Percentiles rank a stretch among this genome's conserved stretches.
Conservation (phyloP, 2,329 filamentous ascomycete species). For the Talaromyces piceae region DNA sequence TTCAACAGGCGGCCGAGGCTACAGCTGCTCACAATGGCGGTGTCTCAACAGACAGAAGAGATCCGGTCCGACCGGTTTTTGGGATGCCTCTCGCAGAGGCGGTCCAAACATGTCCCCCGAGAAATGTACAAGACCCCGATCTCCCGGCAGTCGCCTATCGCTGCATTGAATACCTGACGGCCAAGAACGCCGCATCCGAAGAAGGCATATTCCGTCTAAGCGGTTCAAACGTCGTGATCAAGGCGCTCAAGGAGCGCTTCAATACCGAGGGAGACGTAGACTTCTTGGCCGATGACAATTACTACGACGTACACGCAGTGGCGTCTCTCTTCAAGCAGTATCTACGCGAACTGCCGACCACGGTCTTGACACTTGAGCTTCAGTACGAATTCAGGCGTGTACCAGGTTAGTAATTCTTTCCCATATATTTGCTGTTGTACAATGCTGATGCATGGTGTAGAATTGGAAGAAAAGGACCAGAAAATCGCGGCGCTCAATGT, state of each 20-base stretch:
- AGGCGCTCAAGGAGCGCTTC: slow-evolving; percentile 82
- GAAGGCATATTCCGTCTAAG: slow-evolving; percentile 96
- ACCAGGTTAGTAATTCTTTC: slow-evolving; percentile 45
- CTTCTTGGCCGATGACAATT: slow-evolving; percentile 66
- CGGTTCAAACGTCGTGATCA: slow-evolving; percentile 94
- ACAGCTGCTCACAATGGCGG: slow-evolving; percentile 46
- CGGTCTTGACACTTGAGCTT: slow-evolving; percentile 82
- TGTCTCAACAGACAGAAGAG: slow-evolving; percentile 40
- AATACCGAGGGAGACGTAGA: slow-evolving; percentile 90
- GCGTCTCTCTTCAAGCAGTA: slow-evolving; percentile 92
- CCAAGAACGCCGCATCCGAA: slow-evolving; percentile 71
- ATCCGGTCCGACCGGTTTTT: slow-evolving; percentile 65
- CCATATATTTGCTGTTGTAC: background rate
- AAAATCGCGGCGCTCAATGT: slow-evolving; percentile 71
- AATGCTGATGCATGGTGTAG: slow-evolving; percentile 29
- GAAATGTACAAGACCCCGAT: slow-evolving; percentile 58
- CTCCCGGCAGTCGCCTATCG: slow-evolving; percentile 91
- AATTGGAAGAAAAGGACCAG: slow-evolving; percentile 64
- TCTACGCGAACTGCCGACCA: slow-evolving; percentile 81
- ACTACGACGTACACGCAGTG: slow-evolving; percentile 93
- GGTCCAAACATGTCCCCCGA: slow-evolving; percentile 68
- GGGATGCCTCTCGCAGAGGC: slow-evolving; percentile 80
- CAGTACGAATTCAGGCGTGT: slow-evolving; percentile 82
- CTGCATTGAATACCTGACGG: slow-evolving; percentile 85
- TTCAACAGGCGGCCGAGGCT: slow-evolving; percentile 27